These are phyloP conservation scores for Silene uniflora DNA, from an alignment of 148 eudicot genomes.

Conservation along the genomic window DNA sequence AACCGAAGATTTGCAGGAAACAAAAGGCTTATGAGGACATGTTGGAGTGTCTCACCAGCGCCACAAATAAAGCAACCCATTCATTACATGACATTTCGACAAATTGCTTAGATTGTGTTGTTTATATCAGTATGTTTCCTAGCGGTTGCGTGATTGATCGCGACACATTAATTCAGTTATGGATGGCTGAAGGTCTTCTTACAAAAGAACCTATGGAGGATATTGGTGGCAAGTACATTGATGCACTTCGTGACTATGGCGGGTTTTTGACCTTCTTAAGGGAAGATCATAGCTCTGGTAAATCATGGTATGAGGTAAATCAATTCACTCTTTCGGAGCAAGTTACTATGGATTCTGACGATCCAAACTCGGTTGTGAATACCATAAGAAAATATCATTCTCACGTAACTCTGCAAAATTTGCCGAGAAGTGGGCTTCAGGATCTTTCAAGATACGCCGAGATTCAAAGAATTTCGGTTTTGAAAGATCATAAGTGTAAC, in stretches of 20 bases:
- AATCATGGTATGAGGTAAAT: constrained; percentile 16
- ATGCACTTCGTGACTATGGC: not conserved
- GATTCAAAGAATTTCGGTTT: constrained; percentile 10
- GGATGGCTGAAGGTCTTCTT: constrained; percentile 20
- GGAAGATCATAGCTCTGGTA: constrained; percentile 12
- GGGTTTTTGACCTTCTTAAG: not conserved
- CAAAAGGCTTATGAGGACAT: not conserved
- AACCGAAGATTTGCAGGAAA: not conserved
- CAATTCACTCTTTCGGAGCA: not conserved
- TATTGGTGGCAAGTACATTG: not conserved
- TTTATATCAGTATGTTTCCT: constrained; percentile 9
- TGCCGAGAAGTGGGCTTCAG: not conserved
- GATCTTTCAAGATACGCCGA: not conserved
- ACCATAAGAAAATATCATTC: not conserved
- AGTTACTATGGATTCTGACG: not conserved
- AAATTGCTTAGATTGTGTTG: not conserved
- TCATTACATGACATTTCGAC: not conserved
- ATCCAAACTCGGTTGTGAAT: not conserved
- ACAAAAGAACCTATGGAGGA: constrained; percentile 14
- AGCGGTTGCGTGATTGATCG: constrained; percentile 11
- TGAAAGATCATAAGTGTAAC: not conserved
- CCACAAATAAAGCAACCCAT: not conserved
- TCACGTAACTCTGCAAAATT: constrained; percentile 2
- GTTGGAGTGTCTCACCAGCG: not conserved
- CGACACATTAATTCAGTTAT: constrained; percentile 10